Base-by-base conservation (phyloP, 352 stramenopile genomes). In the Aphanomyces cochlioides region DNA sequence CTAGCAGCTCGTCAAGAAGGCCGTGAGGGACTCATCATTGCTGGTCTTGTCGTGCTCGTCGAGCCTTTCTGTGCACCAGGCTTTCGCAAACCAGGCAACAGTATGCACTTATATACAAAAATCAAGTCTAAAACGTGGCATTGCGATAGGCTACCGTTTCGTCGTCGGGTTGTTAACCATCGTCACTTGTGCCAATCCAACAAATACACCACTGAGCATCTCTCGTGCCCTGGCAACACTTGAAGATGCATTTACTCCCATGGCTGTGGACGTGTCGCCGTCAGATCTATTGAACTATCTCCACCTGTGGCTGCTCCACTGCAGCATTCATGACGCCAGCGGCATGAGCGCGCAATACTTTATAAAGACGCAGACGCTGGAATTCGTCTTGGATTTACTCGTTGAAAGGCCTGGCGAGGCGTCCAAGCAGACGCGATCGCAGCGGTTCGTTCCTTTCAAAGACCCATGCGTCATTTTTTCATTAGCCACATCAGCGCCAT, bases 401-500 rank as follows among this genome's bases (percentile, higher is more conserved):
- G 73, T 78, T 1, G 81, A 83, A 15, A 28, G 47, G 54, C 39
- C 53, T 17, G 43, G 34, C 7, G 28, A 54, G 17, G 4, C 64
- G 54, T 21, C 48, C 38, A 7, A 28, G 45, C 64, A 69, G 19
- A 72, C 79, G 86, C 8, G 80, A 64, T 19, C 80, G 82, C 17
- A 88, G 77, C 54, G 80, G 78, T 61, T 89, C 87, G 45, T 34
- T 34, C 28, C 12, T 45, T 41, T 15, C 57, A 39, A 47, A 15
- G 47, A 19, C 57, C 19, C n/a, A n/a, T 12, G 8, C 37, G 21
- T 50, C 43, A 50, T 50, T 50, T 12, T 50, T 6, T 13, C n/a
- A 61, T 2, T 72, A 82, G 83, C 38, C 90, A 81, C 68, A 84
- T 92, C 43, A 93, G 85, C 67, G 90, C 81, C 47, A 85, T 92